Conservation (phyloP, 352 stramenopile species). For the Hyaloperonospora brassicae region DNA sequence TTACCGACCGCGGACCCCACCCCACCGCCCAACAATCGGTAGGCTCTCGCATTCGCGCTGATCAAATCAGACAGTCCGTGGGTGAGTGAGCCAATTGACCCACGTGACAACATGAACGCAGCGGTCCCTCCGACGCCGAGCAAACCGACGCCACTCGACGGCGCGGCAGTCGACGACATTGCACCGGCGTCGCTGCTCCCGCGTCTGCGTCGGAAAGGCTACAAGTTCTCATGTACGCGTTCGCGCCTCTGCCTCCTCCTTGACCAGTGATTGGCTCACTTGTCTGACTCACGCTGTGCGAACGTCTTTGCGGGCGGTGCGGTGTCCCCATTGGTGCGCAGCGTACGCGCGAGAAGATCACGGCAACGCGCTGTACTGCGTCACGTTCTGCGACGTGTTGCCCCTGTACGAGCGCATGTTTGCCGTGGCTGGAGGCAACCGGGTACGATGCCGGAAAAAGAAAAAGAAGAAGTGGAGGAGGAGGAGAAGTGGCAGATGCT, state of each 20-base stretch:
- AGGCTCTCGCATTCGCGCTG: no score
- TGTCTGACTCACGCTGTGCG: constrained; percentile 1
- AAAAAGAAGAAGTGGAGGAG: no score
- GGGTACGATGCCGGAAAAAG: constrained; percentile 21
- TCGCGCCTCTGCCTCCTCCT: neutral
- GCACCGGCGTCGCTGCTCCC: constrained; percentile 28
- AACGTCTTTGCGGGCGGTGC: neutral
- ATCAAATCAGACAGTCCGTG: no score
- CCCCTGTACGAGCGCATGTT: constrained; percentile 67
- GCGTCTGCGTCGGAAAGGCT: constrained; percentile 51
- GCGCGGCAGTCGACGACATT: constrained; percentile 11
- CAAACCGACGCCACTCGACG: constrained; percentile 6
- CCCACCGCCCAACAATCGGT: no score
- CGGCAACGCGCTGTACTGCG: constrained; percentile 67
- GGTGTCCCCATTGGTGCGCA: constrained; percentile 11
- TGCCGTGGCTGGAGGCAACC: constrained; percentile 58
- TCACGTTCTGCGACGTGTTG: constrained; percentile 63
- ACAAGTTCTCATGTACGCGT: constrained; percentile 56
- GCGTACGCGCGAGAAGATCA: constrained; percentile 69
- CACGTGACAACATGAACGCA: no score
- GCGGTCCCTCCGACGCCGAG: constrained; percentile 2
- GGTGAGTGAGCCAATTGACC: constrained; percentile 6
- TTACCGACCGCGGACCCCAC: no score
- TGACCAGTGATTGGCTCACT: neutral
- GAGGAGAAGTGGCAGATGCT: no score